Evolutionary conservation across 148 eudicot species (phyloP).

Genomic region (Chenopodium formosanum): DNA sequence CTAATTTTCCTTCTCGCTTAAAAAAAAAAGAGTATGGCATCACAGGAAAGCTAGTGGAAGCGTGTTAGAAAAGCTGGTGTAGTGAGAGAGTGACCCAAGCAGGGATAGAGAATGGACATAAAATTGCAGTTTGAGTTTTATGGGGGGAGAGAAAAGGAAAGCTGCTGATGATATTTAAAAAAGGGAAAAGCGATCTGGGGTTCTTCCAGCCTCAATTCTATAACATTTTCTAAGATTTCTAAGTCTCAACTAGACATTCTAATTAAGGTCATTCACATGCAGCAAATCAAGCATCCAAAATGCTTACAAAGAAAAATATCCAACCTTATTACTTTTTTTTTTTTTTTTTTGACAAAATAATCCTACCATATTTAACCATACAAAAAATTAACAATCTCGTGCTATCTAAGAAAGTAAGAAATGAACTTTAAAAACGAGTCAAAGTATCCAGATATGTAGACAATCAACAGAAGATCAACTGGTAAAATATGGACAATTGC

Average conservation of each 20-base stretch:
- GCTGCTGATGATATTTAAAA: neutral
- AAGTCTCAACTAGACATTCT: neutral
- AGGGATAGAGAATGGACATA: neutral
- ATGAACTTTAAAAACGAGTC: neutral
- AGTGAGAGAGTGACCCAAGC: neutral
- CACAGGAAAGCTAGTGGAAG: neutral
- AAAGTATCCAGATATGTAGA: neutral
- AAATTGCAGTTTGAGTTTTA: neutral
- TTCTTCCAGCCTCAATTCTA: neutral
- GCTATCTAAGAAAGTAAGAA: neutral
- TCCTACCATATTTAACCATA: neutral
- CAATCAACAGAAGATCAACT: neutral
- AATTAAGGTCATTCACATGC: neutral
- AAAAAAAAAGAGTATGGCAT: neutral
- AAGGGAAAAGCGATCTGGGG: neutral
- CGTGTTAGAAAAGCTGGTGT: neutral
- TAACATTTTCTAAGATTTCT: neutral
- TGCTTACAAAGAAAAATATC: neutral
- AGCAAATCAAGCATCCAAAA: neutral
- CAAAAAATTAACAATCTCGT: neutral
- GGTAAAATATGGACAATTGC: conserved; percentile 1
- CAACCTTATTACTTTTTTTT: neutral
- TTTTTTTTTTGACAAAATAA: neutral
- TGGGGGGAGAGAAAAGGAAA: neutral
- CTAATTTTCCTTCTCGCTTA: neutral